Evolutionary conservation across 306 rosid genomes (phyloP).

Genomic region (Leucaena leucocephala): DNA sequence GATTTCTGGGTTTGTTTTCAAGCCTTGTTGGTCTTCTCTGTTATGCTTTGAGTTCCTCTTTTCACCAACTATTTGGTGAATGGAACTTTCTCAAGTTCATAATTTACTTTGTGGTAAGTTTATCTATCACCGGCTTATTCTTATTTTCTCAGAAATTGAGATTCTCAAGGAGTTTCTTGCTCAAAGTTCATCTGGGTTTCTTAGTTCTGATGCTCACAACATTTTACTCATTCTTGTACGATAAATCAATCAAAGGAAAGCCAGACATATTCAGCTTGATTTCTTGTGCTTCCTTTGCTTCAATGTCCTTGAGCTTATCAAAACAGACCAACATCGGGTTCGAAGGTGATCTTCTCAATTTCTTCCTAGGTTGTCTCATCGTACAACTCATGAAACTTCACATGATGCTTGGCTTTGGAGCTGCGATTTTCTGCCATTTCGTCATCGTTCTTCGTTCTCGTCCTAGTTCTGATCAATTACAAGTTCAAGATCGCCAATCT

Average conservation of each 20-base stretch:
- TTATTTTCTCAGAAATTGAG: background rate
- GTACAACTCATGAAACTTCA: slow-evolving; percentile 25
- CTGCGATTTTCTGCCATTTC: background rate
- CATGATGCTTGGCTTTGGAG: slow-evolving; percentile 16
- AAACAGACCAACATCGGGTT: slow-evolving; percentile 28
- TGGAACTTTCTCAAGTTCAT: background rate
- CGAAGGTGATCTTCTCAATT: slow-evolving; percentile 30
- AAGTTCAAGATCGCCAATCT: background rate
- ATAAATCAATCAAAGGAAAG: background rate
- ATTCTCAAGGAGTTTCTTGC: background rate
- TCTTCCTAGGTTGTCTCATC: slow-evolving; percentile 27
- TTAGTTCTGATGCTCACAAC: slow-evolving; percentile 14
- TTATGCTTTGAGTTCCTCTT: slow-evolving; percentile 12
- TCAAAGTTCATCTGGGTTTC: slow-evolving; percentile 1
- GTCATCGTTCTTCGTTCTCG: slow-evolving; percentile 9
- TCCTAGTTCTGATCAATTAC: background rate
- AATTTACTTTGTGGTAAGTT: background rate
- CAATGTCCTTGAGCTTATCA: slow-evolving; percentile 28
- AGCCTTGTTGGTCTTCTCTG: slow-evolving; percentile 6
- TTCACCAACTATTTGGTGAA: background rate
- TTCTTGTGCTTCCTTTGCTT: slow-evolving; percentile 13
- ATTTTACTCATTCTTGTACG: background rate
- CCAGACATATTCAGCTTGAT: background rate
- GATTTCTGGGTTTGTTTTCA: slow-evolving; percentile 14
- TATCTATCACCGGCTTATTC: background rate